Evolutionary conservation across 345 rosid species (phyloP), one percentile per base, ranked within the genome.

Genomic region (Eutrema yunnanense): DNA sequence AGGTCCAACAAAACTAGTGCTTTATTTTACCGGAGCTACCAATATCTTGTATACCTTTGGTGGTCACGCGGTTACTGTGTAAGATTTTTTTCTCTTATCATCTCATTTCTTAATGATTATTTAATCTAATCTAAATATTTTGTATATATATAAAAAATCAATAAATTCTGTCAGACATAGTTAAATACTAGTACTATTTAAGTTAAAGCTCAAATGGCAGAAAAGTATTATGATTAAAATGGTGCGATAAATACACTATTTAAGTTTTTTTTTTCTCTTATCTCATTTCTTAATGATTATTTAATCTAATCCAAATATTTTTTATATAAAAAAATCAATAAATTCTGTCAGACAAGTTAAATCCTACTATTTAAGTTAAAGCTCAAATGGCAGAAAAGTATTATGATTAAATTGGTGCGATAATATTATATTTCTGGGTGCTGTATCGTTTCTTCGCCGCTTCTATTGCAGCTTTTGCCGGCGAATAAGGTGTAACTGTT

Each of bases 1-100:
- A 9, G 99, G 86, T 60, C 97, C 99, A 41, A 82, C 85, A 29
- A 83, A 86, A 86, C 58, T 90, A 22, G 98, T 95, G 73, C 89
- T 92, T 12, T 95, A 95, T 85, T 95, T 95, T 83, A 92, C 99
- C 63, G 99, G 99, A 66, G 98, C 99, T 73, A 95, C 99, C 78
- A 95, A 95, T 81, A 87, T 95, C 30, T 87, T 95, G 69, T 95
- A 95, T 78, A 95, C 99, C 33, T 95, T 92, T 37, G 99, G 99
- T 26, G 99, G 99, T 40, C 99, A 95, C 67, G 99, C 99, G 5
- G 99, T 95, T 75, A 95, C 99, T 44, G 99, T 95, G 99, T 95
- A 84, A 84, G 96, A 73, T 64, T 27, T 2, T 2, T 22, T 32
- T 67, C 68, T 32, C 29, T 60, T 37, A 34, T 22, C 13, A 62